Evolutionary conservation across 1,139 yeast genomes (phyloP).

Genomic region (Lodderomyces elongisporus): DNA sequence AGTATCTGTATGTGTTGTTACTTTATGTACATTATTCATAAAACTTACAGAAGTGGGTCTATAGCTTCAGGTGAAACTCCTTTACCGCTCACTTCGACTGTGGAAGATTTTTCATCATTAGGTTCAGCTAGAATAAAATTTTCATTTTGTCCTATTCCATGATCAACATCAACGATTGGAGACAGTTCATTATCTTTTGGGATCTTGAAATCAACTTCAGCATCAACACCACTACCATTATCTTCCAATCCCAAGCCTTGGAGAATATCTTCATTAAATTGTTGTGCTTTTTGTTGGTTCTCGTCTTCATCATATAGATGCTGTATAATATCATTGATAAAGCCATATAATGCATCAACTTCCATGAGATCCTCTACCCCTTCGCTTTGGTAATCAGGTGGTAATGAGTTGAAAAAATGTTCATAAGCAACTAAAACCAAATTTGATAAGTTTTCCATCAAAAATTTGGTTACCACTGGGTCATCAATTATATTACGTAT

Average conservation of each 20-base stretch:
- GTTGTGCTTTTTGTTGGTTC: conserved; percentile 12
- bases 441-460: conserved; percentile 29
- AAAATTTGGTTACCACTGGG: conserved; percentile 25
- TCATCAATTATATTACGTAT: conserved; percentile 46
- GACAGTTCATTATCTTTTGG: no score
- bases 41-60: no score
- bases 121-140: no score
- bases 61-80: no score
- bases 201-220: no score
- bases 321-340: conserved; percentile 24
- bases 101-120: no score
- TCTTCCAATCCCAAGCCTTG: conserved; percentile 6
- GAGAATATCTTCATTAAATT: conserved; percentile 22
- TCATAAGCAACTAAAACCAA: conserved; percentile 31
- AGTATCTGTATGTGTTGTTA: no score
- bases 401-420: conserved; percentile 20
- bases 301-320: conserved; percentile 18
- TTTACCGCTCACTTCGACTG: no score
- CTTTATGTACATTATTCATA: no score
- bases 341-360: conserved; percentile 49
- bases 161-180: no score
- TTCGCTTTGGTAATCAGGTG: conserved; percentile 15
- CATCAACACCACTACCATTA: no score
- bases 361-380: conserved; percentile 44
- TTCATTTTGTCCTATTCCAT: no score